Percentiles rank a stretch among this genome's conserved stretches.
These are phyloP conservation scores for Camellia sinensis DNA, from an alignment of 148 eudicot species.

Conservation along the genomic window DNA sequence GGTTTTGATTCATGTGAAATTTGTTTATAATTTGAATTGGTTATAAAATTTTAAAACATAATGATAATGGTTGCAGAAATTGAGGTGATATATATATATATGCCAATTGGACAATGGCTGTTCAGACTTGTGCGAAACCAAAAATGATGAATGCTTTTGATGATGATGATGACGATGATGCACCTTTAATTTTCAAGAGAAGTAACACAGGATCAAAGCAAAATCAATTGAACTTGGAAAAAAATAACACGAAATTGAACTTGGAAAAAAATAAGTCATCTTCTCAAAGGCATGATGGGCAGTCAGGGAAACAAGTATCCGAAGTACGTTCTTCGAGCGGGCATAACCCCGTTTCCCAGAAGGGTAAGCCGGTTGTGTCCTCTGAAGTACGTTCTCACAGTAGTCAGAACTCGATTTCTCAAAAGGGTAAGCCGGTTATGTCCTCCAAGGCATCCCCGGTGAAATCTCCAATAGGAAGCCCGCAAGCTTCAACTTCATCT, in stretches of 20 bases:
- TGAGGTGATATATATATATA: slow-evolving; percentile 11
- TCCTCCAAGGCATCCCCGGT: slow-evolving; percentile 52
- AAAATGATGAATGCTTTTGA: slow-evolving; percentile 21
- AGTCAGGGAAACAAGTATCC: slow-evolving; percentile 32
- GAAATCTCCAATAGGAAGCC: slow-evolving; percentile 34
- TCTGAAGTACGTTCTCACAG: slow-evolving; percentile 36
- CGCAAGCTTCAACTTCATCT: slow-evolving; percentile 46
- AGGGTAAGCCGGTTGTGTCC: too few relatives aligned
- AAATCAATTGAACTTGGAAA: slow-evolving; percentile 32
- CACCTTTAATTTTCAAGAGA: slow-evolving; percentile 75
- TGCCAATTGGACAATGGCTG: slow-evolving; percentile 38
- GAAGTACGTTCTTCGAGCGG: too few relatives aligned
- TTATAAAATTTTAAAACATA: not conserved
- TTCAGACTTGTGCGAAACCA: slow-evolving; percentile 41
- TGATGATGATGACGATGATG: slow-evolving; percentile 61
- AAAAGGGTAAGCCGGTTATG: slow-evolving; percentile 48
- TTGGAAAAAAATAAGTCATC: slow-evolving; percentile 29
- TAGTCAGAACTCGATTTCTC: slow-evolving; percentile 38
- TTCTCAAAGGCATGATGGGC: slow-evolving; percentile 47
- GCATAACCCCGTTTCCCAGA: too few relatives aligned
- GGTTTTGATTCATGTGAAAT: too few relatives aligned
- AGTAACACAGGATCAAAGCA: slow-evolving; percentile 40
- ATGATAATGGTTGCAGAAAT: slow-evolving; percentile 9
- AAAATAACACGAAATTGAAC: not conserved
- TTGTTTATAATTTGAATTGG: too few relatives aligned